These are phyloP conservation scores for Aspergillus neoniger DNA, from an alignment of 2,329 filamentous ascomycete species.

Conservation along the genomic window DNA sequence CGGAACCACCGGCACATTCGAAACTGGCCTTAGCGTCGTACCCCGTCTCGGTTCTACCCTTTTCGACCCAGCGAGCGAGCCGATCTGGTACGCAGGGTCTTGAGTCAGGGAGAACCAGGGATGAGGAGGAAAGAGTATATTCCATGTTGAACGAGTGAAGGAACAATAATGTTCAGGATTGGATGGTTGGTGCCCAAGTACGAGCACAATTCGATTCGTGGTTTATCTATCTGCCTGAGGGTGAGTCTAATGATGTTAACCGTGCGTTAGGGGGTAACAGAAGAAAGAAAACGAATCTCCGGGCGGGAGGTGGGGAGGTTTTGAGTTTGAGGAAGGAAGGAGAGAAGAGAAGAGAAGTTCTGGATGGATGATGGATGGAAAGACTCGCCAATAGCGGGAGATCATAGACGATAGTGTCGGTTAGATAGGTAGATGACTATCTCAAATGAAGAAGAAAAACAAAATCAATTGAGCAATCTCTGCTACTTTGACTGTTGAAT, in stretches of 20 bases:
- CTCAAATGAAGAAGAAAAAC: background rate
- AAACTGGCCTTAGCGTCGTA: background rate
- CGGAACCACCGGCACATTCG: slow-evolving; percentile 2
- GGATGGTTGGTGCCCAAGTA: no score
- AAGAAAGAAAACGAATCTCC: background rate
- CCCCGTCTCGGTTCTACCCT: background rate
- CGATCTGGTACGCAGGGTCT: background rate
- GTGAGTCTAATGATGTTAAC: background rate
- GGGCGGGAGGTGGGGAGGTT: background rate
- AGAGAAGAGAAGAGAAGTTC: background rate
- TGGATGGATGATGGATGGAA: background rate
- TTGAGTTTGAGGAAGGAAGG: no score
- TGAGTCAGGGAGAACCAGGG: background rate
- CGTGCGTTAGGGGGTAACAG: background rate
- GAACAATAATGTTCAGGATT: no score
- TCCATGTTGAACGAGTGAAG: no score
- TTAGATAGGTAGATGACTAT: no score
- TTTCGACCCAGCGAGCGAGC: background rate
- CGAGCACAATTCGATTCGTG: no score
- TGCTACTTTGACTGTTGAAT: background rate
- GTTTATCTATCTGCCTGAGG: no score
- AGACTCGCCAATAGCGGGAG: background rate
- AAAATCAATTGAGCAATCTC: background rate
- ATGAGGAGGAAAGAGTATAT: no score
- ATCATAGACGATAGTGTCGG: background rate